Conservation (phyloP, 139 green algal genomes). For the Volvox africanus region DNA sequence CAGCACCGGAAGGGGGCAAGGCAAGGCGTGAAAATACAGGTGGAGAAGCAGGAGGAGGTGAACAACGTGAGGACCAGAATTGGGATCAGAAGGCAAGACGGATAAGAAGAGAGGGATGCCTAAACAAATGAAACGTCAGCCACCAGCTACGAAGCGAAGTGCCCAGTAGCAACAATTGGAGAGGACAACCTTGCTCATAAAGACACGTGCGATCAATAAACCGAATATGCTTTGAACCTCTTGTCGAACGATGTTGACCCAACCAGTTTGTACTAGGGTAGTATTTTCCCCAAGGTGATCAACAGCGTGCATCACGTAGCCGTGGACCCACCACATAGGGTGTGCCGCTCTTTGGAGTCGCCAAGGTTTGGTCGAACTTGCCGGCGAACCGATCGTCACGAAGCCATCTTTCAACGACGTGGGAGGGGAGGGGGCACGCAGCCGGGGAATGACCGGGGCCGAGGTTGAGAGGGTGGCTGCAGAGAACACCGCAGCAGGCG, state of each 20-base stretch:
- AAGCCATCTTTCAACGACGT: slow-evolving; percentile 27
- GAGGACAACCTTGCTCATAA: too few relatives aligned
- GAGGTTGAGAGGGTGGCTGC: not conserved
- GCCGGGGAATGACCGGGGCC: not conserved
- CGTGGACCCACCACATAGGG: slow-evolving; percentile 58
- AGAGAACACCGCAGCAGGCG: not conserved
- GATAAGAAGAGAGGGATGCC: not conserved
- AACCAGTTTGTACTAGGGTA: too few relatives aligned
- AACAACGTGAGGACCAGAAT: not conserved
- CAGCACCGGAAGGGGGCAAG: not conserved
- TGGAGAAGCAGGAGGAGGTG: not conserved
- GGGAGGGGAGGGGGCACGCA: not conserved
- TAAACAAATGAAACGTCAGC: not conserved
- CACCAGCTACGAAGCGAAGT: too few relatives aligned
- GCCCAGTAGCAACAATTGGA: too few relatives aligned
- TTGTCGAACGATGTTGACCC: too few relatives aligned
- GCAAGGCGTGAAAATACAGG: not conserved
- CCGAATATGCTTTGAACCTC: too few relatives aligned
- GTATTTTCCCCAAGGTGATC: too few relatives aligned
- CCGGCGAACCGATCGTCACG: slow-evolving; percentile 49
- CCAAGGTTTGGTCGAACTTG: slow-evolving; percentile 30
- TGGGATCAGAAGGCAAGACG: not conserved
- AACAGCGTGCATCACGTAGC: too few relatives aligned
- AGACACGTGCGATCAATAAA: too few relatives aligned
- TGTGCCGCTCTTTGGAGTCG: slow-evolving; percentile 54